Base-by-base conservation (phyloP, 768 basidiomycete genomes). In the Lactarius evosmus region DNA sequence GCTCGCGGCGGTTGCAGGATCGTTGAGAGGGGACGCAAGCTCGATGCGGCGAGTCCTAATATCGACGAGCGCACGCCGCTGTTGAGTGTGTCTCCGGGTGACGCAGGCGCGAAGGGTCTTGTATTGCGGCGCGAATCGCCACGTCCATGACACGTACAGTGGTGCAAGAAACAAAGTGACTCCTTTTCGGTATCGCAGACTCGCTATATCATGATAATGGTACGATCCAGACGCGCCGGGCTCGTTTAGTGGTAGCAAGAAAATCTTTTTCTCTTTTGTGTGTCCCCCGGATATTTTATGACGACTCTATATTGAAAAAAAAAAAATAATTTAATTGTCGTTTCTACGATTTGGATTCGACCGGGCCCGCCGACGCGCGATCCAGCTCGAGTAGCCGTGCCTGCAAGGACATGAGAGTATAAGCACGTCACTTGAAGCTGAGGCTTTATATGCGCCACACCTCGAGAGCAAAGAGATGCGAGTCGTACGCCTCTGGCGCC, bases 381-480 rank as follows among this genome's bases (percentile, higher is more conserved):
- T 67, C 66, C 49, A 67, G 34, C 33, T 67, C 63, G 54, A 54
- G 66, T 25, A 67, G 38, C 33, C 63, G 44, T 9, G 46, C 58
- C 66, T 67, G 62, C 34, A 38, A 36, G 16, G 19, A 32, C 30
- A n/a, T 8, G 22, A 22, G 5, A 0, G 19, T 44, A 12, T 41
- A 16, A 50, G 36, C 29, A 50, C 49, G 29, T 12, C 30, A 25
- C 17, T 38, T n/a, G n/a, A n/a, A n/a, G 16, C 14, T 38, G 16
- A 16, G 6, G 38, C 16, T 17, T 7, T 5, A 9, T 33, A 33
- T 33, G 7, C 7, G 33, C 33, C 80, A 46, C 63, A 88, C 90
- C 81, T 94, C 93, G 0, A 95, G 80, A 2, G 88, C 84, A 62
- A 80, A 86, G 14, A 95, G 73, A 77, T 95, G 87, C 0, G 86